phyloP scores from a whole-genome alignment of 345 rosid species.

The Excoecaria cochinchinensis region DNA sequence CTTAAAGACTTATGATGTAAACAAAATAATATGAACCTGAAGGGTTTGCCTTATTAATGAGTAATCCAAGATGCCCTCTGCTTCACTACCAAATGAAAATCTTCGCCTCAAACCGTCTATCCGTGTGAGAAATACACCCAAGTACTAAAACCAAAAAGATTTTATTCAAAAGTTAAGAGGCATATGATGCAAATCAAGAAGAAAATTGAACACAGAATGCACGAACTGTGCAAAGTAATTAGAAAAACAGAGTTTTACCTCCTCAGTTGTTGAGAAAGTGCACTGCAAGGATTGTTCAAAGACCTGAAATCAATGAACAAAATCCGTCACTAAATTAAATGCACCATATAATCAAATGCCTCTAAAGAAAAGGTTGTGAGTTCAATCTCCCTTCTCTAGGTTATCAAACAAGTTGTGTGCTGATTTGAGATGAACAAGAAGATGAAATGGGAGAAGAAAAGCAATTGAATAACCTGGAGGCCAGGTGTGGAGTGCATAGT shows the following conservation, averaged over 20 bases:
- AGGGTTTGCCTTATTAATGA: conserved; percentile 67
- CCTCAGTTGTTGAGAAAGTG: conserved; percentile 73
- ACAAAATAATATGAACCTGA: conserved; percentile 51
- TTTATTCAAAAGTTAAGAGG: neutral
- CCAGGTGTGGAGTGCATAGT: no score
- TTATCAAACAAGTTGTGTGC: neutral
- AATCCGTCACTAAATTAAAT: conserved; percentile 2
- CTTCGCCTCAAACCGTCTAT: conserved; percentile 87
- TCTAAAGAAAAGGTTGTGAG: neutral
- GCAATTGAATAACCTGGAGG: no score
- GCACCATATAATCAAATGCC: neutral
- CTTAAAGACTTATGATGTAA: neutral
- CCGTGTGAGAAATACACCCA: conserved; percentile 76
- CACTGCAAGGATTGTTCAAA: conserved; percentile 77
- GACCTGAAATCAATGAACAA: conserved; percentile 50
- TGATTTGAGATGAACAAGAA: neutral
- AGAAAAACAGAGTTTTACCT: conserved; percentile 43
- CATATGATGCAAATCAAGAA: conserved; percentile 1
- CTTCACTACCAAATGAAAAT: conserved; percentile 43
- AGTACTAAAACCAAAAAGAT: conserved; percentile 54
- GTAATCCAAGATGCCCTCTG: conserved; percentile 48
- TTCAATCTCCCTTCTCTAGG: neutral
- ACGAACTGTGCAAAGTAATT: neutral
- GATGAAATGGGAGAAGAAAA: neutral
- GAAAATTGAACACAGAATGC: neutral